Percentiles rank a stretch among this genome's conserved stretches.
phyloP scores from a whole-genome alignment of 805 yeast species.

The Jamesozyma piceae region DNA sequence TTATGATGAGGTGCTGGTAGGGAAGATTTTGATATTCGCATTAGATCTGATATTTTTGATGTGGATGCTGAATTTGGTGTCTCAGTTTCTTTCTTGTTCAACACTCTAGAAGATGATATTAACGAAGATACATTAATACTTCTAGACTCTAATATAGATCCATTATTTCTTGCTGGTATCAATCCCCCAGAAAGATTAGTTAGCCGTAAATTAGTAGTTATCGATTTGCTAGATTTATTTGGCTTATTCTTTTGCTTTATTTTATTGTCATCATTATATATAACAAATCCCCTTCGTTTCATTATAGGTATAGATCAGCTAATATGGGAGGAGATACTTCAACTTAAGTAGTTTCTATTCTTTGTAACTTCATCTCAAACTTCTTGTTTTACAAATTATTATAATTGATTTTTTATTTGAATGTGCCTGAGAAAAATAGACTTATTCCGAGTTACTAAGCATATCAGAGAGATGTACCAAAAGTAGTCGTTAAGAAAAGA shows the following conservation, averaged over 20 bases:
- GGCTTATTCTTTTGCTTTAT: background rate
- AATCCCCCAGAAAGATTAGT: background rate
- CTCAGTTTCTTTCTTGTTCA: background rate
- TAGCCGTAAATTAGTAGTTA: background rate
- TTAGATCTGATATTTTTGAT: no score
- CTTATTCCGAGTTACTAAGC: no score
- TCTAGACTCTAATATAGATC: background rate
- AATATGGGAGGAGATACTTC: no score
- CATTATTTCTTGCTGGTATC: background rate
- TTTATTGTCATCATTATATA: background rate
- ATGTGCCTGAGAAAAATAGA: no score
- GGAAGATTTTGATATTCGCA: background rate
- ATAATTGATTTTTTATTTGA: no score
- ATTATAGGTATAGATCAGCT: background rate
- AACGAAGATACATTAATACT: background rate
- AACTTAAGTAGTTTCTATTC: no score
- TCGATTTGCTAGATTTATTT: background rate
- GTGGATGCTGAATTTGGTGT: background rate
- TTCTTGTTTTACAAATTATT: no score
- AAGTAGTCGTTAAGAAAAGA: no score
- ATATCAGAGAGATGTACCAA: no score
- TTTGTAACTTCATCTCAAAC: no score
- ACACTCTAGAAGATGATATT: background rate
- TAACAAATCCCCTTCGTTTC: slow-evolving; percentile 3
- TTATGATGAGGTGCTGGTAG: background rate